Base-by-base conservation (phyloP, 257 asterid genomes). In the Gentiana straminea region DNA sequence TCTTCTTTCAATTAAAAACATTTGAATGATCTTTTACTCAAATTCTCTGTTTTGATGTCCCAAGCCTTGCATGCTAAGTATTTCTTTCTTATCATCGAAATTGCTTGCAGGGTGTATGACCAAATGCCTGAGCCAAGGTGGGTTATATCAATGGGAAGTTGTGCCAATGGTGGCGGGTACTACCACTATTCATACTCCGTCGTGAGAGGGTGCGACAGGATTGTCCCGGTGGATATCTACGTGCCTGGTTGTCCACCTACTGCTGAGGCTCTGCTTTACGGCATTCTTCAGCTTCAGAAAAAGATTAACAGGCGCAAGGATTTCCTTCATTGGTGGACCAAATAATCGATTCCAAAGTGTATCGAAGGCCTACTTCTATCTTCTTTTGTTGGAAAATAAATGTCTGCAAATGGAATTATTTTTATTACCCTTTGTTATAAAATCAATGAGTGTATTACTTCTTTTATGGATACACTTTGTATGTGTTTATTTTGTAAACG, bases 101-200 rank as follows among this genome's bases (percentile, higher is more conserved):
- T 0, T 69, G 59, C 36, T 33, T 68, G 79, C 79, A 91, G 96
- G 59, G 98, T 87, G 60, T 91, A 91, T 33, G 96, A 87, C 73
- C 98, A 91, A 77, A 91, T 91, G 98, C 98, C 98, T 1, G 98
- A 91, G 81, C 98, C 98, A 51, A 83, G 98, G 84, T 87, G 98
- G 96, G 98, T 86, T 7, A 83, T 91, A 65, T 91, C 96, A 2
- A 91, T 91, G 98, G 98, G 98, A 63, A 91, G 96, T 86, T 91
- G 96, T 52, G 98, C 98, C 51, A 91, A 91, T 0, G 98, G 98
- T 60, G 98, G 98, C 13, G 98, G 98, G 5, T 91, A 91, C 80
- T 89, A 86, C 77, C 75, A 89, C 64, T 89, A 89, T 73, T 89
- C 97, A 0, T 89, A 89, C 34, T 86, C 97, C 13, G 94, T 89